Evolutionary conservation across 306 rosid species (phyloP), one percentile per base, ranked within the genome.

Genomic region (Elaeagnus macrophylla): DNA sequence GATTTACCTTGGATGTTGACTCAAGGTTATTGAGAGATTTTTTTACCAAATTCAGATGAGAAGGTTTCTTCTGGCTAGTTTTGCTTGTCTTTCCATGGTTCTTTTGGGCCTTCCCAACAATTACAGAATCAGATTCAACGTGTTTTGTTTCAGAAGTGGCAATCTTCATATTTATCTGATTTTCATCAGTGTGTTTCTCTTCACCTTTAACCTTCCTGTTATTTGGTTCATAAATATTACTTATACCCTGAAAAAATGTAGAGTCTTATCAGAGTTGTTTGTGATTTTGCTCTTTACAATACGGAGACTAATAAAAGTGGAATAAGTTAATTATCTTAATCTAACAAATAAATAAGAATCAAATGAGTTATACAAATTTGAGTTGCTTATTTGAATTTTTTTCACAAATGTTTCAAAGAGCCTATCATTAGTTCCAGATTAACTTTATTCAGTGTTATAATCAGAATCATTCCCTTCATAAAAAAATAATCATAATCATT

Each of bases 1-100:
- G 53, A 67, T 51, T 69, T 50, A 47, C 75, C 79, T 73, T 17
- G 57, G 75, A 49, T 38, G 48, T 64, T 5, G 56, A 47, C 53
- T 48, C 56, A 14, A 56, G 59, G 64, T 65, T 73, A 53, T 61
- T 53, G 43, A 41, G 53, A 25, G 75, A 57, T 48, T 19, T 49
- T 11, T 65, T 68, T 35, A 25, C 68, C 39, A 61, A 51, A 42
- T 45, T 12, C 57, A 53, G 53, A 47, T 54, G 44, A 47, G 69
- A 68, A 45, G 53, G 67, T 43, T 53, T 54, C 37, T 13, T 45
- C 40, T 56, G 76, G 66, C 54, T 7, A 18, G 54, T 54, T 43
- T 41, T 59, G 36, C 44, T 39, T 14, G 41, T 18, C 47, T 62
- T 62, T 62, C 67, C 63, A 20, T 71, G 60, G 45, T 49, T 71